Base-by-base conservation (phyloP, 306 rosid species). In the Dryas drummondii region DNA sequence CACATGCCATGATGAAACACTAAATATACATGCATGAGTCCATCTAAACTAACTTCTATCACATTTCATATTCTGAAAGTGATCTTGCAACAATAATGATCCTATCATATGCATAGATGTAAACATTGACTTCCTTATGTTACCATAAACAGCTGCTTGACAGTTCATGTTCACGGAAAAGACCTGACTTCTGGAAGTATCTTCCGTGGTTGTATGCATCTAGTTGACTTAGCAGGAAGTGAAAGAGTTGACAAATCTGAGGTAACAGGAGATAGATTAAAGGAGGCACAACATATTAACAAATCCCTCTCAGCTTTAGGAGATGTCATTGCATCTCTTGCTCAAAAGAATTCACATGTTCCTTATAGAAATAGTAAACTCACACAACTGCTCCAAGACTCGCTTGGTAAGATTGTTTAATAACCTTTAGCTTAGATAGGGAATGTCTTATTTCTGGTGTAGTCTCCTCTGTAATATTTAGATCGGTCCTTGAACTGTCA, bases 141-240 rank as follows among this genome's bases (percentile, higher is more conserved):
- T 45, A 64, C 56, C 48, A 66, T 80, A 27, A 83, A 85, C 92
- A 96, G 99, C 60, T 96, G 99, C 76, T 81, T 96, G 78, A 96
- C 97, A 12, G 97, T 96, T 79, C 99, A 96, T 81, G 92, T 96
- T 87, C 92, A 92, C 76, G 99, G 99, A 74, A 90, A 53, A 75
- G 91, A 91, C 86, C 79, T 87, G 79, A 82, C 90, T 44, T 85
- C 97, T 6, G 93, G 96, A 73, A 74, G 73, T 26, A 73, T n/a
- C 11, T 73, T 92, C 68, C 97, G 96, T 1, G 98, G 97, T 45
- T 81, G 91, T 52, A 88, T 96, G 96, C 99, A 96, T 86, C 89
- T 92, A 41, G 97, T 96, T 85, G 99, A 96, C 76, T 79, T 96
- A 64, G 99, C 99, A 77, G 99, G 99, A 80, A 96, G 99, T 80